Conservation (phyloP, 202 grass and related monocot genomes). For the Panicum virgatum region DNA sequence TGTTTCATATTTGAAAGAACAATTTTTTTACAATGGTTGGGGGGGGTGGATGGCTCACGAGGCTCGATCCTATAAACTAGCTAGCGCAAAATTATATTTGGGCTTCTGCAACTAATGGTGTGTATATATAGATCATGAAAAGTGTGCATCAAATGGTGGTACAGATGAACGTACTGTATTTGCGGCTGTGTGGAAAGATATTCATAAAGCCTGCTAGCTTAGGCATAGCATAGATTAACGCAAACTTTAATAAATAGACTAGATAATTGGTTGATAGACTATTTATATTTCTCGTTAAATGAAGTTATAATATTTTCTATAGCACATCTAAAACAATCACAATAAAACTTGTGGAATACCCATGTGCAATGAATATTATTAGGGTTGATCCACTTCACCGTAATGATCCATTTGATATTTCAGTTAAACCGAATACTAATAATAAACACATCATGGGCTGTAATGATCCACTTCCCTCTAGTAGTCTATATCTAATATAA, state of each 20-base stretch:
- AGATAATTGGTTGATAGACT: neutral
- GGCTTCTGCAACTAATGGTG: neutral
- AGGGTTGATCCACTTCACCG: neutral
- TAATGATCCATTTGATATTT: neutral
- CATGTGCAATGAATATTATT: neutral
- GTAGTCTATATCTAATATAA: no score
- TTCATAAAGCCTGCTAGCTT: neutral
- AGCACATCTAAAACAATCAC: neutral
- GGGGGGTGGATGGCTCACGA: no score
- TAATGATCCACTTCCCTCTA: neutral
- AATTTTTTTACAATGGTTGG: no score
- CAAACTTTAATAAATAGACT: no score
- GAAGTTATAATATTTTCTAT: neutral
- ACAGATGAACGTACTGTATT: neutral
- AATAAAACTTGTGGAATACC: neutral
- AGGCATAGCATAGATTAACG: neutral
- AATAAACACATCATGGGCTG: neutral
- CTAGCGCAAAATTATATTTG: no score
- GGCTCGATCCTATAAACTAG: no score
- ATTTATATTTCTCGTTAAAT: neutral
- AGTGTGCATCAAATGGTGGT: no score
- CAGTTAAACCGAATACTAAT: neutral
- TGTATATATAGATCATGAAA: no score
- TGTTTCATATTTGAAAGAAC: no score
- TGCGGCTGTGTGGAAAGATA: neutral